A percentile compares a stretch with the other conserved stretches of the same genome.
Evolutionary conservation across 495 filamentous ascomycete species (phyloP).

Genomic region (Penicillium odoratum): DNA sequence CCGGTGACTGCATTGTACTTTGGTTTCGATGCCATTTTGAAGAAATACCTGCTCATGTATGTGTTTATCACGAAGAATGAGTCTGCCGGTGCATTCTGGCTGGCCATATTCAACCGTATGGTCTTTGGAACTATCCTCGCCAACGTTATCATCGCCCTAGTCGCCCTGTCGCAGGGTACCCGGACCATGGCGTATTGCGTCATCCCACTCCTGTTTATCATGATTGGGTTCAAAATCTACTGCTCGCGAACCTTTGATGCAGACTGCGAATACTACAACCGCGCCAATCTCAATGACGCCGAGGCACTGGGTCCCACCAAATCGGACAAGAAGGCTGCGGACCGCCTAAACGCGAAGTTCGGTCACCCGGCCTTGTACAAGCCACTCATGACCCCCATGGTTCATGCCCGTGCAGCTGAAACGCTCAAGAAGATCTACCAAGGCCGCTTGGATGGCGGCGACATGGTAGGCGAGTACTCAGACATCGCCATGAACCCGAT

Average conservation of each 20-base stretch:
- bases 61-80: conserved; percentile 96
- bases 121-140: conserved; percentile 79
- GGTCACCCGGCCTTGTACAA: conserved; percentile 90
- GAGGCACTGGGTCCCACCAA: conserved; percentile 52
- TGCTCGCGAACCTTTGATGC: conserved; percentile 76
- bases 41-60: conserved; percentile 94
- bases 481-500: conserved; percentile 79
- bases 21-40: conserved; percentile 78
- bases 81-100: conserved; percentile 93
- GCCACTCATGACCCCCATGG: conserved; percentile 91
- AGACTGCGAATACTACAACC: conserved; percentile 74
- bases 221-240: conserved; percentile 84
- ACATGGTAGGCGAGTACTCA: conserved; percentile 64
- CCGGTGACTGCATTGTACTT: conserved; percentile 91
- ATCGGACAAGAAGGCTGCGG: conserved; percentile 54
- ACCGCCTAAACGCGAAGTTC: conserved; percentile 78
- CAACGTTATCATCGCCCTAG: conserved; percentile 75
- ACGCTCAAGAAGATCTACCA: conserved; percentile 77
- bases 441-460: conserved; percentile 68
- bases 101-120: conserved; percentile 85
- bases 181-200: conserved; percentile 64
- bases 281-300: conserved; percentile 57
- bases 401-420: conserved; percentile 84
- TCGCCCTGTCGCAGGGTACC: conserved; percentile 59
- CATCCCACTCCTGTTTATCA: conserved; percentile 74